Evolutionary conservation across 2,329 filamentous ascomycete species (phyloP).

Genomic region (Dothistroma septosporum): DNA sequence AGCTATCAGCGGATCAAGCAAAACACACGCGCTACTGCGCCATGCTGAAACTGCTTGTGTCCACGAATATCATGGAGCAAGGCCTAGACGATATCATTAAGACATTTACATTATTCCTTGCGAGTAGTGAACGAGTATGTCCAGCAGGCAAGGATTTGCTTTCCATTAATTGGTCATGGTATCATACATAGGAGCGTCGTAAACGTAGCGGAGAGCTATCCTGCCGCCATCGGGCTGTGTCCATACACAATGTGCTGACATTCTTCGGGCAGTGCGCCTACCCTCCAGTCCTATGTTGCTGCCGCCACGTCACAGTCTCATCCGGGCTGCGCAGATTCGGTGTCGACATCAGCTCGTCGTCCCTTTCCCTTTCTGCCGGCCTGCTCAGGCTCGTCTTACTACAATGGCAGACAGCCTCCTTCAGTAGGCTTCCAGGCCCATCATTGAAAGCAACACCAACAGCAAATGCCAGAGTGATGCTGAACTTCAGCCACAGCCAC

Average conservation of each 20-base stretch:
- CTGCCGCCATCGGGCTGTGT: background rate
- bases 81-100: too few species aligned
- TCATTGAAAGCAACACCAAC: conserved; percentile 47
- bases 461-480: conserved; percentile 45
- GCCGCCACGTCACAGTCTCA: background rate
- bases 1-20: too few species aligned
- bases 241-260: background rate
- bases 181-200: background rate
- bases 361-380: conserved; percentile 63
- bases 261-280: background rate
- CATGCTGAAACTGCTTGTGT: too few species aligned
- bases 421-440: conserved; percentile 42
- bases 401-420: conserved; percentile 17
- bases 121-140: too few species aligned
- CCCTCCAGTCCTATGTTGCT: background rate
- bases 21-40: too few species aligned
- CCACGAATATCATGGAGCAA: too few species aligned
- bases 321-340: background rate
- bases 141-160: too few species aligned
- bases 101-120: too few species aligned
- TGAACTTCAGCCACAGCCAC: conserved; percentile 47
- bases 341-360: background rate
- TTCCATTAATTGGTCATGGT: background rate
- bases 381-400: conserved; percentile 76
- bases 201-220: background rate